Base-by-base conservation (phyloP, 2,329 filamentous ascomycete genomes). In the Claviceps pusilla region DNA sequence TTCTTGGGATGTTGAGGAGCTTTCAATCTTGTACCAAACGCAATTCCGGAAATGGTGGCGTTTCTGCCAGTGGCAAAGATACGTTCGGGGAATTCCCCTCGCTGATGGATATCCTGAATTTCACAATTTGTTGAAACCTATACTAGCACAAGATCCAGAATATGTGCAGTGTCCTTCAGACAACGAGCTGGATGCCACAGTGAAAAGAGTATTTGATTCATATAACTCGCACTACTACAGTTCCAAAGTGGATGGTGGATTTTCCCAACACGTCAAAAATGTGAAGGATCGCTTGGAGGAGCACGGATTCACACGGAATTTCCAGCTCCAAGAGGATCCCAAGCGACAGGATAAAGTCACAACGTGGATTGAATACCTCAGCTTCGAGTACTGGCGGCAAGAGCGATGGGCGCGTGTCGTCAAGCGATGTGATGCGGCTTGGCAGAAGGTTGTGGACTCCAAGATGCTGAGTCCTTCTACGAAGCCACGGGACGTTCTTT, bases 311-410 rank as follows among this genome's bases (percentile, higher is more conserved):
- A 59, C 52, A 3, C 61, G 57, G 51, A 24, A 57, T 14, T 65
- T 68, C 53, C 46, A 66, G 41, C 58, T 69, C 29, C 43, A 62
- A 45, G 50, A 65, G 46, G 61, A 66, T 51, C 61, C 60, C 1
- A 55, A 55, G 48, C 55, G 55, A 16, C 63, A 70, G 52, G 63
- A 66, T 52, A 59, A 62, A 50, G 53, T 68, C 46, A 61, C 64
- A 33, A 68, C 62, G 11, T 70, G 66, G 68, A 67, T 69, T 54
- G 67, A 70, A 56, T 69, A 65, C 57, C 61, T 69, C 28, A 56
- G 54, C 51, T 69, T 57, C 53, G 57, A 64, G 54, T 57, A 62
- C 50, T 58, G 56, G 55, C 57, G 56, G 57, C 50, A 54, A 16
- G 57, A 60, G 19, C 35, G 50, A 42, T 60, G 61, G 4, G 16